phyloP scores from a whole-genome alignment of 2,329 filamentous ascomycete species.

The Sarocladium oryzae region DNA sequence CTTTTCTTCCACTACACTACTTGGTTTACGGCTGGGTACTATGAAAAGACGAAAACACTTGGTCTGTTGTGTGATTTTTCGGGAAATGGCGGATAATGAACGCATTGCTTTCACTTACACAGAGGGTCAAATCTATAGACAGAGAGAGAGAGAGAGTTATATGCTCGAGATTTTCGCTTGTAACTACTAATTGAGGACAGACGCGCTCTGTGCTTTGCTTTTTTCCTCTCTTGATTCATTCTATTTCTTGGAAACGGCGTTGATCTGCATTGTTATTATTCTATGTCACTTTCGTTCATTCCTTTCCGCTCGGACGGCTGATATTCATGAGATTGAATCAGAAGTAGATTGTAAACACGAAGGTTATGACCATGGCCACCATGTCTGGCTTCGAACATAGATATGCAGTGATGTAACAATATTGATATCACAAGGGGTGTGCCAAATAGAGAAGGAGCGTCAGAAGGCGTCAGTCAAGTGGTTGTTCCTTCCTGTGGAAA shows the following conservation, averaged over 20 bases:
- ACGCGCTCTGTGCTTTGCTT: background rate
- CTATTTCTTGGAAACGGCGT: background rate
- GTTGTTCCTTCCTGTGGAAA: too few species aligned
- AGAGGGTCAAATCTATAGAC: conserved; percentile 5
- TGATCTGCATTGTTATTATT: background rate
- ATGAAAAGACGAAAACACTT: conserved; percentile 1
- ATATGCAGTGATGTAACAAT: too few species aligned
- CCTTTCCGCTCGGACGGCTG: too few species aligned
- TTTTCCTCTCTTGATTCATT: background rate
- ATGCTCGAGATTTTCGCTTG: background rate
- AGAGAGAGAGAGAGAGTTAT: conserved; percentile 1
- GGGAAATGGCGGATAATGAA: conserved; percentile 4
- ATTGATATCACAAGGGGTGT: too few species aligned
- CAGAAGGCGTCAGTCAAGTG: too few species aligned
- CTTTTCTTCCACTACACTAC: background rate
- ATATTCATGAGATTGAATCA: too few species aligned
- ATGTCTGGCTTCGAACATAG: too few species aligned
- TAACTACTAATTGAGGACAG: conserved; percentile 6
- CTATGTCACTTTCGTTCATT: too few species aligned
- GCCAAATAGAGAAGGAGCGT: too few species aligned
- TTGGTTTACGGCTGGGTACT: background rate
- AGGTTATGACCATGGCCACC: too few species aligned
- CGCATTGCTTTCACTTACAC: background rate
- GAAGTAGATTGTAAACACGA: too few species aligned
- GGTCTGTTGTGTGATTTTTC: background rate